Conservation (phyloP, 2,329 filamentous ascomycete species). For the Rosellinia necatrix region DNA sequence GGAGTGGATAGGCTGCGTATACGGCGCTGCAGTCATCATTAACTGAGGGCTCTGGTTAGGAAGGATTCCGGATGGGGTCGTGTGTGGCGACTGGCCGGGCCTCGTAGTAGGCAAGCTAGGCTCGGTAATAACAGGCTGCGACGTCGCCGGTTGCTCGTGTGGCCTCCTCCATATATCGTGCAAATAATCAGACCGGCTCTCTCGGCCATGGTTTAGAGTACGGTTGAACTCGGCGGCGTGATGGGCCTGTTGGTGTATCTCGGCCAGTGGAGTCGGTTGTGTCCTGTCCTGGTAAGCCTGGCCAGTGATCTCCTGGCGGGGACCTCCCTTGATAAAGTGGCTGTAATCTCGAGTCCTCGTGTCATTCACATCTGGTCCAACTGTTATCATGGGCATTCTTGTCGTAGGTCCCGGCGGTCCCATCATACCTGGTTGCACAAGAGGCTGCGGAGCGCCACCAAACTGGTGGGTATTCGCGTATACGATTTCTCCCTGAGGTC, state of each 20-base stretch:
- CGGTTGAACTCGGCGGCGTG: conserved; percentile 93
- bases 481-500: conserved; percentile 82
- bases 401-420: conserved; percentile 68
- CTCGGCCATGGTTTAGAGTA: conserved; percentile 77
- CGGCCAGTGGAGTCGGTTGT: conserved; percentile 73
- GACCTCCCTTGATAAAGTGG: conserved; percentile 74
- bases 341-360: conserved; percentile 80
- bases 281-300: conserved; percentile 87
- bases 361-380: conserved; percentile 77
- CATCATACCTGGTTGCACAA: conserved; percentile 74
- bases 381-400: conserved; percentile 83
- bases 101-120: conserved; percentile 55
- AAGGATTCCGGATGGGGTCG: conserved; percentile 61
- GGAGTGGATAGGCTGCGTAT: conserved; percentile 72
- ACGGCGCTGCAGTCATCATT: conserved; percentile 69
- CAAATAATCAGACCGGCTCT: conserved; percentile 77
- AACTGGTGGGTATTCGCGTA: conserved; percentile 78
- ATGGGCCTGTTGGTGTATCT: conserved; percentile 83
- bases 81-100: conserved; percentile 62
- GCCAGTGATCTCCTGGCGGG: conserved; percentile 87
- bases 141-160: conserved; percentile 72
- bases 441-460: conserved; percentile 68
- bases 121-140: conserved; percentile 53
- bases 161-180: conserved; percentile 81
- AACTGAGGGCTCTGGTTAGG: conserved; percentile 67